phyloP scores from a whole-genome alignment of 1,284 basidiomycete genomes.

The Malassezia psittaci region DNA sequence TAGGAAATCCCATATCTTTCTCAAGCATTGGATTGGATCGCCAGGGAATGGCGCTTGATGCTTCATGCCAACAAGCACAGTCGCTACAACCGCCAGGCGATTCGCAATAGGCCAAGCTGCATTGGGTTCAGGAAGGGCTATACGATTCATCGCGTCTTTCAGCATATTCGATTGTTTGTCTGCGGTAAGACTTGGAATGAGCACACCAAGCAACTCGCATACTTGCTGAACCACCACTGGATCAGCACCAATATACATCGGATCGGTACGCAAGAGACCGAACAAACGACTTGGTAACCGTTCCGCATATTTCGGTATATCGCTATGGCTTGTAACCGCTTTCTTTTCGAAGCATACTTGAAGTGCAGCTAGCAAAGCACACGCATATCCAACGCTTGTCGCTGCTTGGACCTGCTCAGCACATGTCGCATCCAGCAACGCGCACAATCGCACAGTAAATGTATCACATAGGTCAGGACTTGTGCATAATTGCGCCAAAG shows the following conservation, averaged over 20 bases:
- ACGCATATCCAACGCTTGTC: constrained; percentile 34
- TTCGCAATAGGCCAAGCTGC: not conserved
- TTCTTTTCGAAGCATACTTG: constrained; percentile 37
- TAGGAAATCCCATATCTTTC: not conserved
- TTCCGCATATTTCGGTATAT: constrained; percentile 27
- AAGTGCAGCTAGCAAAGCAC: constrained; percentile 36
- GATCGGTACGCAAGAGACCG: constrained; percentile 11
- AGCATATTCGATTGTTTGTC: constrained; percentile 25
- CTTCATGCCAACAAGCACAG: not conserved
- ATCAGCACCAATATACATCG: constrained; percentile 19
- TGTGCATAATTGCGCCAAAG: constrained; percentile 65
- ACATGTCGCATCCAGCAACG: constrained; percentile 68
- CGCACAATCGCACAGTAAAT: constrained; percentile 66
- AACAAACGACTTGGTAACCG: constrained; percentile 27
- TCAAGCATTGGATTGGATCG: not conserved
- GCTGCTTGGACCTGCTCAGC: constrained; percentile 53
- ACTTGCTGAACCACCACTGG: constrained; percentile 25
- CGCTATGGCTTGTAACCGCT: constrained; percentile 20
- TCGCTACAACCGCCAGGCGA: not conserved
- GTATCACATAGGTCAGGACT: constrained; percentile 71
- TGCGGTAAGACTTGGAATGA: constrained; percentile 22
- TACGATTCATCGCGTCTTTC: not conserved
- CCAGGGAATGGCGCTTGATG: not conserved
- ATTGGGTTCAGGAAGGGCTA: not conserved
- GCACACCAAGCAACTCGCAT: constrained; percentile 24